Percentiles rank a stretch among this genome's conserved stretches.
Conservation (phyloP, 495 filamentous ascomycete genomes). For the Penicillium angulare region DNA sequence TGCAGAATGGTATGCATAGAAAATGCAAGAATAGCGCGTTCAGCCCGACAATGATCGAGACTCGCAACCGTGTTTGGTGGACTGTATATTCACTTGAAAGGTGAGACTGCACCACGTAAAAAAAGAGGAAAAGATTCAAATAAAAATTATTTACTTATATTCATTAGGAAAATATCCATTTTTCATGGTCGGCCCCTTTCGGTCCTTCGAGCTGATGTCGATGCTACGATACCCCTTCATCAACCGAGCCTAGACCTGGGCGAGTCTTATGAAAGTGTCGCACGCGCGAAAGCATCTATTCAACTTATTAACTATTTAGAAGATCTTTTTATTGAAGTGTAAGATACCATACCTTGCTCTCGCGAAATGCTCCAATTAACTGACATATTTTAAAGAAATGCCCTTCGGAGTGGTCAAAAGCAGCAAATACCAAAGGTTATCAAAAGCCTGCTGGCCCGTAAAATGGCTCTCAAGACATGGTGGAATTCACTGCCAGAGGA, state of each 20-base stretch:
- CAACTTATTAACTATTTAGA: conserved; percentile 26
- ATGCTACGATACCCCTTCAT: conserved; percentile 29
- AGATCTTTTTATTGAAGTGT: conserved; percentile 27
- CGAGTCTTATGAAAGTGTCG: conserved; percentile 2
- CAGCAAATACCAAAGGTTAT: conserved; percentile 14
- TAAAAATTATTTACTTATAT: neutral
- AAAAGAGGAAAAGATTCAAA: no score
- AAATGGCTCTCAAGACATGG: conserved; percentile 19
- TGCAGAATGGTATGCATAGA: conserved; percentile 45
- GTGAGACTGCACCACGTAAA: no score
- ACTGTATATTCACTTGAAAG: conserved; percentile 36
- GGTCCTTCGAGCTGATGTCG: conserved; percentile 28
- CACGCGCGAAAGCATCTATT: conserved; percentile 18
- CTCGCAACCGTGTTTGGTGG: conserved; percentile 42
- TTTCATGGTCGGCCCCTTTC: conserved; percentile 40
- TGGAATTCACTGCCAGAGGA: conserved; percentile 25
- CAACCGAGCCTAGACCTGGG: conserved; percentile 2
- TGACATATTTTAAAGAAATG: conserved; percentile 7
- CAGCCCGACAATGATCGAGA: conserved; percentile 26
- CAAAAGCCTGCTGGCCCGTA: conserved; percentile 7
- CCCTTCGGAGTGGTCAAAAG: conserved; percentile 15
- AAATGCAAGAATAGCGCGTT: conserved; percentile 27
- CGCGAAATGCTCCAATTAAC: neutral
- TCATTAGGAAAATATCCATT: conserved; percentile 21
- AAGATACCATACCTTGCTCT: neutral